Percentiles rank a stretch among this genome's conserved stretches.
phyloP scores from a whole-genome alignment of 208 protist genomes.

The Strigomonas galati region DNA sequence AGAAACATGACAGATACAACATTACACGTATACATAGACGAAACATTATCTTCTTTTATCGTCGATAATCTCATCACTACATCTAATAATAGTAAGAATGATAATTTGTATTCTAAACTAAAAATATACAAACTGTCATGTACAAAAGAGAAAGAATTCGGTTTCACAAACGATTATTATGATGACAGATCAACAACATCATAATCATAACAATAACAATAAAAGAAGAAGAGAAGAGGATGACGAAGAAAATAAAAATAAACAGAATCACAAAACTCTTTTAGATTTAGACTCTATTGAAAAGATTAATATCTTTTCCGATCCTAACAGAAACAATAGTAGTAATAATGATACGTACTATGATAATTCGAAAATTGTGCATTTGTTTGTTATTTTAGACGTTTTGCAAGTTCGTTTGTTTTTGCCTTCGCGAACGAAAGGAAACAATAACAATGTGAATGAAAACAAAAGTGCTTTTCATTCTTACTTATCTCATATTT shows the following conservation, averaged over 20 bases:
- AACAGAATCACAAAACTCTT: not conserved
- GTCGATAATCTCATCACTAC: not conserved
- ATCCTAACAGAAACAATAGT: not conserved
- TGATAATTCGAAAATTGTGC: not conserved
- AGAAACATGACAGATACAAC: too few species aligned
- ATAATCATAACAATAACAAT: not conserved
- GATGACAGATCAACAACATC: not conserved
- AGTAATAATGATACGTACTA: not conserved
- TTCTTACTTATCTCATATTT: not conserved
- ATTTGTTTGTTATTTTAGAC: too few species aligned
- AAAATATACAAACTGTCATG: too few species aligned
- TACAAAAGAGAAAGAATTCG: not conserved
- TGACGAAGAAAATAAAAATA: conserved; percentile 7
- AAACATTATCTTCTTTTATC: not conserved
- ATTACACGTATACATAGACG: not conserved
- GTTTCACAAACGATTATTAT: not conserved
- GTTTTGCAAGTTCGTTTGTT: too few species aligned
- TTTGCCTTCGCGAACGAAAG: not conserved
- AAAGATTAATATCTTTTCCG: not conserved
- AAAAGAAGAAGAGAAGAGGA: not conserved
- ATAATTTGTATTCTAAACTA: not conserved
- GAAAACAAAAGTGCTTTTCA: not conserved
- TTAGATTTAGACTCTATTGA: not conserved
- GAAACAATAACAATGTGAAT: not conserved
- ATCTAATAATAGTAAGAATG: not conserved